These are phyloP conservation scores for Coemansia sp. DNA, from an alignment of 192 early-diverging fungal genomes.

Conservation along the genomic window DNA sequence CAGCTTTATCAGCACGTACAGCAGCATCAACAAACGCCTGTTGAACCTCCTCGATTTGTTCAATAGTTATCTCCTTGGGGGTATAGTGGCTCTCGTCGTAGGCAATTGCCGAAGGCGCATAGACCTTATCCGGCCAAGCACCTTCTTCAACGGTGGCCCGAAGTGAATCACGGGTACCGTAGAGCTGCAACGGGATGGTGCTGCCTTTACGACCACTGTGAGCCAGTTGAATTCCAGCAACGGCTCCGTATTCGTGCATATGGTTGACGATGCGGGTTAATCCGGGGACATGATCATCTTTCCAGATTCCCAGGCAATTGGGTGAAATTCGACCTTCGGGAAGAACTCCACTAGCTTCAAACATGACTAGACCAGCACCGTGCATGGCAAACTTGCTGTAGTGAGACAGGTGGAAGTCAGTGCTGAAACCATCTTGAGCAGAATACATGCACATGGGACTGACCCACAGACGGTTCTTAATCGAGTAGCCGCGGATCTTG, in stretches of 20 bases:
- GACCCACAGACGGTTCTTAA: conserved; percentile 74
- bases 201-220: conserved; percentile 83
- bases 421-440: conserved; percentile 80
- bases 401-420: conserved; percentile 62
- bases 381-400: conserved; percentile 66
- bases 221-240: conserved; percentile 69
- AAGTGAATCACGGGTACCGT: conserved; percentile 2
- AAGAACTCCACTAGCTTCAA: conserved; percentile 73
- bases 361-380: conserved; percentile 75
- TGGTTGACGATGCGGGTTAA: conserved; percentile 44
- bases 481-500: conserved; percentile 56
- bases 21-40: conserved; percentile 65
- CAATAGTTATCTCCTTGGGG: conserved; percentile 56
- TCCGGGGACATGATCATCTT: conserved; percentile 66
- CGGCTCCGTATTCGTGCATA: conserved; percentile 57
- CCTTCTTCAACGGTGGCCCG: conserved; percentile 35
- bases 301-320: conserved; percentile 75
- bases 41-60: conserved; percentile 64
- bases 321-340: conserved; percentile 78
- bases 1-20: conserved; percentile 67
- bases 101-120: conserved; percentile 59
- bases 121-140: conserved; percentile 74
- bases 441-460: no score
- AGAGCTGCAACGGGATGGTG: conserved; percentile 20
- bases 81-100: conserved; percentile 26